phyloP scores from a whole-genome alignment of 2,329 filamentous ascomycete species.

The Taxawa tesnikishii region DNA sequence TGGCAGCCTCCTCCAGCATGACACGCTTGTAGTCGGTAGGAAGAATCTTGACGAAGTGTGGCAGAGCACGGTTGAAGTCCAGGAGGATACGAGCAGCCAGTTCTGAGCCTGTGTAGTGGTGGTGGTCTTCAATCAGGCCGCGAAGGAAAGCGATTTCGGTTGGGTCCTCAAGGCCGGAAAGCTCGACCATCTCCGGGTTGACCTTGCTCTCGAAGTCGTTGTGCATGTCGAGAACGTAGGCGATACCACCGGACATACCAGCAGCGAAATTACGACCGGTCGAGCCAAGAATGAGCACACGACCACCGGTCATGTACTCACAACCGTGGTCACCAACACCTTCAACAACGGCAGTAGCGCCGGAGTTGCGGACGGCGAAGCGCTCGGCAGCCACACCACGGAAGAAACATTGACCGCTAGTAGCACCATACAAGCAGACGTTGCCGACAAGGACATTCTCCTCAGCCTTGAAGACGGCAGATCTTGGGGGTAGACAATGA shows the following conservation, averaged over 20 bases:
- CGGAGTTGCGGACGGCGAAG: constrained; percentile 93
- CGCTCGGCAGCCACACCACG: constrained; percentile 91
- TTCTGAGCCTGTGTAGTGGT: constrained; percentile 95
- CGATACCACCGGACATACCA: constrained; percentile 97
- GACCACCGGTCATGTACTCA: constrained; percentile 98
- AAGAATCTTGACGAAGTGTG: constrained; percentile 84
- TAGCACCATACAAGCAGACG: constrained; percentile 89
- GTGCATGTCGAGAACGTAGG: constrained; percentile 83
- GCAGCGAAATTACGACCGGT: constrained; percentile 96
- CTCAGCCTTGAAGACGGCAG: constrained; percentile 87
- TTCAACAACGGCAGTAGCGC: constrained; percentile 90
- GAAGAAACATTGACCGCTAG: constrained; percentile 87
- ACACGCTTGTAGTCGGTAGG: constrained; percentile 95
- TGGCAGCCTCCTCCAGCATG: constrained; percentile 71
- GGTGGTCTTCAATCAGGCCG: constrained; percentile 87
- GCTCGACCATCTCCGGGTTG: constrained; percentile 96
- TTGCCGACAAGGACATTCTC: constrained; percentile 93
- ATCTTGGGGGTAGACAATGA: constrained; percentile 90
- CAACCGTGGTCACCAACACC: constrained; percentile 93
- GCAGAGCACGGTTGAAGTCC: constrained; percentile 87
- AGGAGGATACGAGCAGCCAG: constrained; percentile 82
- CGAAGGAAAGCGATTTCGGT: constrained; percentile 82
- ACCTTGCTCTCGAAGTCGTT: constrained; percentile 86
- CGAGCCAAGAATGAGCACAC: constrained; percentile 71
- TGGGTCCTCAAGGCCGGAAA: constrained; percentile 70